Conservation (phyloP, 257 asterid genomes). For the Hygrophila difformis region DNA sequence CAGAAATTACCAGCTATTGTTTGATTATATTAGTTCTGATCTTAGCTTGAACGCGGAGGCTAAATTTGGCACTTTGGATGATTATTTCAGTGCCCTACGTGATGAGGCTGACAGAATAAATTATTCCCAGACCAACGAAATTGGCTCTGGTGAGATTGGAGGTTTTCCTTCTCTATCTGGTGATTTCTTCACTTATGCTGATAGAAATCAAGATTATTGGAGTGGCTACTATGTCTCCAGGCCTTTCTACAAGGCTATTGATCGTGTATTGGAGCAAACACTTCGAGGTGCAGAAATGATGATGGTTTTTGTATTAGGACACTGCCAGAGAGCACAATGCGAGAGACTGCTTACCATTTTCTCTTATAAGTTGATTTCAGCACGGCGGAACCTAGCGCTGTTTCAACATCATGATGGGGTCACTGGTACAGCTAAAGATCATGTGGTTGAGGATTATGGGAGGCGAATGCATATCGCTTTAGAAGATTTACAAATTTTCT, state of each 20-base stretch:
- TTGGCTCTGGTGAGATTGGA: slow-evolving; percentile 78
- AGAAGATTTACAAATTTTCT: slow-evolving; percentile 76
- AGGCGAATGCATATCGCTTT: slow-evolving; percentile 80
- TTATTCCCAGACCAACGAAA: slow-evolving; percentile 59
- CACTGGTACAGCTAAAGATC: slow-evolving; percentile 95
- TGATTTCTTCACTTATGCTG: slow-evolving; percentile 93
- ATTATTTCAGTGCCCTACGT: slow-evolving; percentile 68
- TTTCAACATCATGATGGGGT: slow-evolving; percentile 99
- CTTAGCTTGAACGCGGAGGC: slow-evolving; percentile 88
- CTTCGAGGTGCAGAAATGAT: slow-evolving; percentile 92
- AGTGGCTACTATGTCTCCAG: slow-evolving; percentile 98
- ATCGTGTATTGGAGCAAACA: slow-evolving; percentile 88
- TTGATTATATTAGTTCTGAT: slow-evolving; percentile 86
- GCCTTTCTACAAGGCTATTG: slow-evolving; percentile 97
- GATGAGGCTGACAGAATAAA: slow-evolving; percentile 83
- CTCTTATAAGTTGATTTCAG: slow-evolving; percentile 77
- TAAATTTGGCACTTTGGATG: slow-evolving; percentile 87
- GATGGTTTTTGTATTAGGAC: slow-evolving; percentile 83
- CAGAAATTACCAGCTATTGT: slow-evolving; percentile 79
- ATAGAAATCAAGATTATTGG: slow-evolving; percentile 94
- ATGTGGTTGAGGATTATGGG: slow-evolving; percentile 89
- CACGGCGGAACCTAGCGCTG: slow-evolving; percentile 85
- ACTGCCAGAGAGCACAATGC: slow-evolving; percentile 81
- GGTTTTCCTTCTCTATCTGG: slow-evolving; percentile 95
- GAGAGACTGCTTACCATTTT: slow-evolving; percentile 80